Evolutionary conservation across 768 basidiomycete species (phyloP).

Genomic region (Pulveroboletus sp.): DNA sequence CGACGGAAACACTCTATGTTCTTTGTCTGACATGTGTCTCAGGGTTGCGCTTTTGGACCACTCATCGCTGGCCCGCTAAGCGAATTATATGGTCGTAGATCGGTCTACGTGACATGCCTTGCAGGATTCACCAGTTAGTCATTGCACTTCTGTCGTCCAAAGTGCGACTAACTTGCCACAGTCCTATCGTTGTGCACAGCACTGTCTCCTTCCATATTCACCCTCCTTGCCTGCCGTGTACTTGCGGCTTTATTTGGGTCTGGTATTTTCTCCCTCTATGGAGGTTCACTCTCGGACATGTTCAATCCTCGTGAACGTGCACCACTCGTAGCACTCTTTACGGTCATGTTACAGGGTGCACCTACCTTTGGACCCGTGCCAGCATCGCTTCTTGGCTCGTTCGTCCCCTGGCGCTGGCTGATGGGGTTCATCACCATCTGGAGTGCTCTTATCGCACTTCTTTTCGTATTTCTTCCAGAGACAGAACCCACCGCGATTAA

Average conservation of each 20-base stretch:
- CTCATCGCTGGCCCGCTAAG: constrained; percentile 25
- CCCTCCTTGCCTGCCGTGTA: constrained; percentile 18
- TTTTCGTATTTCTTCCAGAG: constrained; percentile 20
- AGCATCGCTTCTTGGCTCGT: constrained; percentile 19
- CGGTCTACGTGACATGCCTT: constrained; percentile 20
- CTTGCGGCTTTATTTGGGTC: constrained; percentile 21
- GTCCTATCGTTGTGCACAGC: constrained; percentile 21
- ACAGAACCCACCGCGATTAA: constrained; percentile 19
- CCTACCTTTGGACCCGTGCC: constrained; percentile 27
- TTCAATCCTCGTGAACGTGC: constrained; percentile 23
- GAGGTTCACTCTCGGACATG: constrained; percentile 24
- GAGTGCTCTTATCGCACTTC: constrained; percentile 14
- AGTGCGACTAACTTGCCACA: constrained; percentile 2
- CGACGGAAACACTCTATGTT: background rate
- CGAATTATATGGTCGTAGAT: constrained; percentile 24
- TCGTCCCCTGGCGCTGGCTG: constrained; percentile 22
- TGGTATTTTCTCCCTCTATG: constrained; percentile 22
- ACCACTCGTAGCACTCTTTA: constrained; percentile 22
- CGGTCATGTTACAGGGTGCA: constrained; percentile 25
- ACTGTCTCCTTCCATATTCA: constrained; percentile 16
- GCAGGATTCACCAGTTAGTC: constrained; percentile 22
- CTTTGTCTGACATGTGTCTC: background rate
- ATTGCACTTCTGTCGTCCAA: background rate
- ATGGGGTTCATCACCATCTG: constrained; percentile 21
- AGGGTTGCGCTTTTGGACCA: constrained; percentile 27